Evolutionary conservation across 2,329 filamentous ascomycete species (phyloP), one percentile per base, ranked within the genome.

Genomic region (Colletotrichum melonis): DNA sequence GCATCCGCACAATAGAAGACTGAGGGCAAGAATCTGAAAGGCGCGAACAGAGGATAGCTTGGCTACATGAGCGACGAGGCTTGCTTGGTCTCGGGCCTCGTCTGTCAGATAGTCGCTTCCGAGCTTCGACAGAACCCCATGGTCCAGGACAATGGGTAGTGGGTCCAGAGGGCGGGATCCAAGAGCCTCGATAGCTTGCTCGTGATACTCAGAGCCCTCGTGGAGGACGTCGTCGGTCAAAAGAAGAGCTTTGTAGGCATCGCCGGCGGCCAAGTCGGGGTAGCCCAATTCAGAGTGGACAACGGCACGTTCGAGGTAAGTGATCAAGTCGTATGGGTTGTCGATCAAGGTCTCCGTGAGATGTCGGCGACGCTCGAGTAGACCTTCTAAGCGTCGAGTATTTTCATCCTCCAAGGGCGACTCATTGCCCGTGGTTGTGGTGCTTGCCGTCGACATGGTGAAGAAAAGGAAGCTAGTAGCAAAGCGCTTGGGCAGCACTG

Each of bases 211-310:
- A 77, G 94, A 95, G 52, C 90, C 89, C 74, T 96, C 93, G 69
- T 97, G 92, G 75, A 88, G 83, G 46, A 95, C 89, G 76, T 97
- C 94, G 79, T 98, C 96, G 19, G 93, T 89, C 59, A 99, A 86
- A 4, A 98, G 89, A n/a, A 98, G 88, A 1, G 95, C 95, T 68
- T 93, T 92, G 81, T 98, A 98, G 5, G 95, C 94, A 85, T 98
- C 95, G 42, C 95, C 94, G 12, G 93, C 92, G 5, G 95, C 95
- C 52, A 99, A 89, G 81, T 99, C 97, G 0, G 95, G 94, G 81
- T 98, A 98, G 49, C 91, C 94, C 59, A 98, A 87, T 58, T 91
- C 86, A 19, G 91, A 89, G 81, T 98, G 91, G 55, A 93, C 86
- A 42, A 89, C 84, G 28, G 94, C 94, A 38, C 95, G 90, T 75